Base-by-base conservation (phyloP, 495 filamentous ascomycete genomes). In the Jackrogersella minutella region DNA sequence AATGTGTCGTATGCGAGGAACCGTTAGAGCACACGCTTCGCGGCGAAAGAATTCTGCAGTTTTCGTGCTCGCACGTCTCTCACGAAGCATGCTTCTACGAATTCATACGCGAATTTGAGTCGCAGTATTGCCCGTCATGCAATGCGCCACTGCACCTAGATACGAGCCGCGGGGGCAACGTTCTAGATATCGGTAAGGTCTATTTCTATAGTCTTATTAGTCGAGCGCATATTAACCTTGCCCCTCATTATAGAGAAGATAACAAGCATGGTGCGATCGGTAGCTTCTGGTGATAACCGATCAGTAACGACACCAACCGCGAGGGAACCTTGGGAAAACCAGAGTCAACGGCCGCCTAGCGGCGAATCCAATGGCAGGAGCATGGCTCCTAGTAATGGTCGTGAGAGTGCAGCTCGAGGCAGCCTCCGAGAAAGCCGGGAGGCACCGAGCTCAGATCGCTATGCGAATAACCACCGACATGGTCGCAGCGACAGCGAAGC, bases 51-150 rank as follows among this genome's bases (percentile, higher is more conserved):
- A 91, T 99, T 52, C 83, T 99, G 54, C 96, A 98, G 73, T 94
- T 99, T 71, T 96, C 95, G 22, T 99, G 95, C 77, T 84, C 87
- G 9, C 95, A 99, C 75, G 96, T 99, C 31, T 91, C 94, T 13
- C 95, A 99, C 73, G 95, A 98, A 75, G 96, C 96, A 16, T 99
- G 95, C 78, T 99, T 99, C 76, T 99, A 98, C 78, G 96, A 99
- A 78, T 97, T 93, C 72, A 95, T 99, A 68, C 91, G 92, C 62
- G 94, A 97, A 75, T 91, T 91, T 62, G 96, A 99, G 66, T 92
- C 91, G 37, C 93, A 99, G 70, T 93, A 90, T 75, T 99, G 95
- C 77, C 95, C 95, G 34, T 90, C 92, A 63, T 99, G 95, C 77
- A 92, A 97, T 83, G 91, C 92, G 58, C 93, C 96, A 31, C 78